Evolutionary conservation across 202 grass and related monocot genomes (phyloP), one percentile per base, ranked within the genome.

Genomic region (Schoenoplectus tabernaemontani): DNA sequence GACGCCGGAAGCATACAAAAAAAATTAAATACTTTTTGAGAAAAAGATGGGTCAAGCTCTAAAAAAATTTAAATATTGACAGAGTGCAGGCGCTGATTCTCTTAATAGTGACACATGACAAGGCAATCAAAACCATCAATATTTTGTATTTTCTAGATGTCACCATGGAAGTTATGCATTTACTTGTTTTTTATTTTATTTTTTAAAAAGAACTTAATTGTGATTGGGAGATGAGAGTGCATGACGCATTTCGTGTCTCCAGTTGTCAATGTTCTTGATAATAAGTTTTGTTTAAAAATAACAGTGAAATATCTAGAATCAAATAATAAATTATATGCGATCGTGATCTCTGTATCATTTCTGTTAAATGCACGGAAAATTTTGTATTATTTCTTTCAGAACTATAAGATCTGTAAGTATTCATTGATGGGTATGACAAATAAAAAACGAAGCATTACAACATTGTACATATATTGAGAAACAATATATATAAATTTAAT

Each of bases 131-230:
- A 48, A 24, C 43, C 22, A 72, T 17, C 42, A 72, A 51, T 28
- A 30, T 32, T 50, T 50, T 72, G 48, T 47, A 4, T 46, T 69
- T 72, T 50, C 1, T 17, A 23, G 17, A 70, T 44, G 65, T 69
- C 65, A 70, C 11, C 68, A 50, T 32, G 68, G 50, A 72, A 72
- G 68, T n/a, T n/a, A n/a, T 72, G 43, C n/a, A n/a, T n/a, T n/a
- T n/a, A n/a, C n/a, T n/a, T n/a, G n/a, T n/a, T n/a, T n/a, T n/a
- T n/a, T n/a, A n/a, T n/a, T n/a, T n/a, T n/a, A n/a, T n/a, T n/a
- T n/a, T n/a, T n/a, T n/a, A n/a, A n/a, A n/a, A n/a, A n/a, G n/a
- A n/a, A n/a, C 9, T 67, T 23, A 13, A 70, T 70, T 70, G 39
- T 44, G 38, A 10, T 24, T 71, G 39, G 64, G 67, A 43, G n/a